Conservation (phyloP, 257 asterid species). For the Buddleja alternifolia region DNA sequence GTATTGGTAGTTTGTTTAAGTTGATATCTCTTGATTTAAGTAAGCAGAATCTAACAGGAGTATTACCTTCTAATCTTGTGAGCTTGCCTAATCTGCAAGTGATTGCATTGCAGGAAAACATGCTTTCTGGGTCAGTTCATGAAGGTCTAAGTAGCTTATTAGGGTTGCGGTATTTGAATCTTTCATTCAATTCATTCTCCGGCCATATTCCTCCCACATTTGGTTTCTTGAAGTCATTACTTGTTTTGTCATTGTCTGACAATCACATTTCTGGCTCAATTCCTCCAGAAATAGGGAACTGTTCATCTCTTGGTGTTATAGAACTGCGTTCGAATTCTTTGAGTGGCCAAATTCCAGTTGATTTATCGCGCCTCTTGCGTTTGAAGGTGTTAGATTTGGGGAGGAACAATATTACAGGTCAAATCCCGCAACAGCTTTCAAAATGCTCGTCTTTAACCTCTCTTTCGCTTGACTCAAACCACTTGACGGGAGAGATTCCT, state of each 20-base stretch:
- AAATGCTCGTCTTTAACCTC: slow-evolving; percentile 56
- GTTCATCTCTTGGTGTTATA: slow-evolving; percentile 56
- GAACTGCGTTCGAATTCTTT: slow-evolving; percentile 58
- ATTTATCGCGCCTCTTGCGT: slow-evolving; percentile 47
- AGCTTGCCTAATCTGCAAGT: slow-evolving; percentile 76
- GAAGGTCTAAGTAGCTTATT: slow-evolving; percentile 73
- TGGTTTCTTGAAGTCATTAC: slow-evolving; percentile 65
- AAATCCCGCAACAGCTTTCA: slow-evolving; percentile 55
- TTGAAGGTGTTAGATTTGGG: slow-evolving; percentile 64
- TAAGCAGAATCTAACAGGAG: slow-evolving; percentile 62
- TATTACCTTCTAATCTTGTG: slow-evolving; percentile 56
- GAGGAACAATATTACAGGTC: slow-evolving; percentile 59
- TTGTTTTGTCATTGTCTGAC: slow-evolving; percentile 58
- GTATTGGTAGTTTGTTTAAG: slow-evolving; percentile 64
- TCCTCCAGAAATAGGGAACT: slow-evolving; percentile 65
- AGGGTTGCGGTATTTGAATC: slow-evolving; percentile 60
- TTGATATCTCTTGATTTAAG: slow-evolving; percentile 60
- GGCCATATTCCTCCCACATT: slow-evolving; percentile 66
- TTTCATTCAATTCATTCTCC: slow-evolving; percentile 63
- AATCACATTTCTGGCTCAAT: slow-evolving; percentile 57
- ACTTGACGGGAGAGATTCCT: slow-evolving; percentile 58
- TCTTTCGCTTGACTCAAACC: slow-evolving; percentile 48
- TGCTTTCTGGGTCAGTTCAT: slow-evolving; percentile 58
- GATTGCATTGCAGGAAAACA: slow-evolving; percentile 70
- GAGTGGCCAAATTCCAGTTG: slow-evolving; percentile 53